Base-by-base conservation (phyloP, 2,329 filamentous ascomycete species). In the Neonectria sp. region DNA sequence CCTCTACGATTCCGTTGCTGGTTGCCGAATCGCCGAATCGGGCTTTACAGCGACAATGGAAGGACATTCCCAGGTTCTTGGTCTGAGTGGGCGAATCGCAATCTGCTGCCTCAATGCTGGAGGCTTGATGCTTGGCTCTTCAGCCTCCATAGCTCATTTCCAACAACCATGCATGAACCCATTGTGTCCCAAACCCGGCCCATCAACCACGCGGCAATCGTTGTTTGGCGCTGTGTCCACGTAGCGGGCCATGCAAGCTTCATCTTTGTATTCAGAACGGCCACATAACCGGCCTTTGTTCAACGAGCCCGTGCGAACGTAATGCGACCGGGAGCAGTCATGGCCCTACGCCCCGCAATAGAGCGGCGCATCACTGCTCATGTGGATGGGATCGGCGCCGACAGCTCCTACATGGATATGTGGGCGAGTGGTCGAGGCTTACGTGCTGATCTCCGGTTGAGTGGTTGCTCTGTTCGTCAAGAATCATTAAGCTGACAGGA, bases 161-260 rank as follows among this genome's bases (percentile, higher is more conserved):
- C 31, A 35, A 53, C 31, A 43, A 45, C 53, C n/a, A 58, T 58
- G 63, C 63, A 66, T 66, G 63, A 66, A 62, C 58, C 27, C 15
- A 65, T 60, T 46, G 24, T 52, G 27, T n/a, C 51, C 49, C 49
- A 35, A 51, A 58, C 33, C 55, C 45, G 40, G 37, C 45, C 31
- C 57, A 35, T 45, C 45, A 35, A 57, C 45, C 58, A 55, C 62
- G 37, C 49, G 56, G 60, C 51, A 37, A 35, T 29, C 24, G 17
- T 17, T 45, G 15, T 46, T 55, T 65, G 35, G 57, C 35, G 33
- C 46, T 31, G 33, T 33, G 57, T 52, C 27, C 57, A 60, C 33
- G 56, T 8, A 46, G 35, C 46, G 53, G 33, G 15, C 48, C 46
- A 56, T 53, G 63, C 49, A 60, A 27, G 37, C 51, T 55, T 64